Base-by-base conservation (phyloP, 352 stramenopile species). In the Phytophthora sansomeana region DNA sequence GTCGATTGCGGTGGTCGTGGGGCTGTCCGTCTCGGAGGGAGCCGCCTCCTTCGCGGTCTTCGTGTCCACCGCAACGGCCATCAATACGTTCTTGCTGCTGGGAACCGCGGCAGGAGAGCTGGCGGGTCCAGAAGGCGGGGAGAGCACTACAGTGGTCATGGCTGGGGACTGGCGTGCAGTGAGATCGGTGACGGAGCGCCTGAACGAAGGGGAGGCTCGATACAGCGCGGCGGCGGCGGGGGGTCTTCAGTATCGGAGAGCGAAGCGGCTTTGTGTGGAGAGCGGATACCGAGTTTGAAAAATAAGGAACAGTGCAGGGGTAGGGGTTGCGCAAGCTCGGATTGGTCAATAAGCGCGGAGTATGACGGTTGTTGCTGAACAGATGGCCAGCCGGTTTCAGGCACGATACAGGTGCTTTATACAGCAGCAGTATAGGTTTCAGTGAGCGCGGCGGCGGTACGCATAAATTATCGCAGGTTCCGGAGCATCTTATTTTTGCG, bases 111-210 rank as follows among this genome's bases (percentile, higher is more conserved):
- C 14, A 11, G 72, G 43, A 13, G 75, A 58, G 26, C 60, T 74
- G 10, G 69, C 9, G 17, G 71, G 57, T 0, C 67, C 47, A 9
- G 77, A 66, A 9, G 79, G 44, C 13, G 76, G 69, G 42, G 81
- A 75, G 24, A 89, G 59, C 29, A 88, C 72, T 21, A 86, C 72
- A 9, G 78, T 85, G 9, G 80, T 89, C 82, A 91, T 89, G 14
- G 21, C 35, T 30, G 13, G 14, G 13, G 6, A 5, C 16, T 38
- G 3, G 13, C 32, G 9, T 8, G 44, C 16, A 6, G 3, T 2
- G 13, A 14, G 10, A 26, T 29, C 29, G 6, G 14, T 66, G 16
- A 10, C 21, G 35, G 46, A 36, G 59, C 41, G 32, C 32, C 58
- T 17, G 16, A 21, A 48, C 43, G 51, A 68, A 42, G 59, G 46